Conservation (phyloP, 768 basidiomycete species). For the Mycena latifolia region DNA sequence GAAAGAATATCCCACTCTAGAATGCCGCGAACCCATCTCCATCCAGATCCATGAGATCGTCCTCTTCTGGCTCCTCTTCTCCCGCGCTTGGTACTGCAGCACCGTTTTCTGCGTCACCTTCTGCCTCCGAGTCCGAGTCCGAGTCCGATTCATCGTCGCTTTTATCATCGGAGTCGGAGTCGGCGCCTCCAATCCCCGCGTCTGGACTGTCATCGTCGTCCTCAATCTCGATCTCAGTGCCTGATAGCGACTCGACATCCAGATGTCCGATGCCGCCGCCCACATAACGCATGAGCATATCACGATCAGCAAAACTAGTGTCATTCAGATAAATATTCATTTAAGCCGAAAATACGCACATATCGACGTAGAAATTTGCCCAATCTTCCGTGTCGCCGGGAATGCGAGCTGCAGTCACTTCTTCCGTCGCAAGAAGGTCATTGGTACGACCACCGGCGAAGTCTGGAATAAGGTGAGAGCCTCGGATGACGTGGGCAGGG, state of each 20-base stretch:
- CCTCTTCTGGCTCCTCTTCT: no score
- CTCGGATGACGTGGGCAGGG: conserved; percentile 48
- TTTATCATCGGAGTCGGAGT: no score
- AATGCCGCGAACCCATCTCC: no score
- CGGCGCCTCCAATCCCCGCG: no score
- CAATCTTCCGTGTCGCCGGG: conserved; percentile 43
- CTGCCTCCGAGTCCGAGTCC: no score
- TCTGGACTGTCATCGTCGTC: no score
- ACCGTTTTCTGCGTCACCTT: no score
- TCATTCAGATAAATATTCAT: background rate
- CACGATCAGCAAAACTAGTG: conserved; percentile 13
- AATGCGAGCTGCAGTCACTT: conserved; percentile 30
- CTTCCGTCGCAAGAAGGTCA: conserved; percentile 16
- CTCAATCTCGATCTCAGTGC: background rate
- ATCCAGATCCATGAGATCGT: no score
- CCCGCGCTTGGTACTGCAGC: no score
- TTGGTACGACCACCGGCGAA: conserved; percentile 39
- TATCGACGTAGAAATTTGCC: conserved; percentile 45
- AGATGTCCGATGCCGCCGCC: background rate
- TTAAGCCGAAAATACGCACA: conserved; percentile 39
- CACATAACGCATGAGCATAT: background rate
- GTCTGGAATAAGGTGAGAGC: conserved; percentile 50
- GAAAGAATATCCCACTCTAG: no score
- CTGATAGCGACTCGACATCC: background rate
- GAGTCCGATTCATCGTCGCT: no score